Percentiles rank a stretch among this genome's conserved stretches.
These are phyloP conservation scores for Aureobasidium zeae DNA, from an alignment of 2,329 filamentous ascomycete species.

Conservation along the genomic window DNA sequence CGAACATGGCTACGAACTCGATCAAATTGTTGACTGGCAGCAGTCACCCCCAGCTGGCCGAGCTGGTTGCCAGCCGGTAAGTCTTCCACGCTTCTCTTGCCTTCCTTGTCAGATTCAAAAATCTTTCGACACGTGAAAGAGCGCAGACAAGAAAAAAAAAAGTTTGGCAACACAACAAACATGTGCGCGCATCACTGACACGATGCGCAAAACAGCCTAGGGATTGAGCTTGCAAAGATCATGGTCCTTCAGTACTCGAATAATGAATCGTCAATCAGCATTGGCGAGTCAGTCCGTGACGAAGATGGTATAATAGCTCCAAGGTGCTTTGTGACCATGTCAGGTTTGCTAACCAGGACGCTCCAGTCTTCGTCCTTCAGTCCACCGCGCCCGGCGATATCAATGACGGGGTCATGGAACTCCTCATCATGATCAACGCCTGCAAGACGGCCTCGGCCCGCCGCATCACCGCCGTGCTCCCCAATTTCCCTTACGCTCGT, in stretches of 20 bases:
- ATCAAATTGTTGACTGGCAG: slow-evolving; percentile 69
- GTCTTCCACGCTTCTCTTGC: slow-evolving; percentile 16
- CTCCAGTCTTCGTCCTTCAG: slow-evolving; percentile 79
- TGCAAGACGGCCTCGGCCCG: slow-evolving; percentile 79
- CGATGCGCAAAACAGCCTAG: slow-evolving; percentile 44
- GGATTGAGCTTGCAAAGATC: slow-evolving; percentile 69
- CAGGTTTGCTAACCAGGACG: too few species aligned
- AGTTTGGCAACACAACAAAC: neutral
- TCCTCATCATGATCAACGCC: slow-evolving; percentile 96
- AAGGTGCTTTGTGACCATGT: too few species aligned
- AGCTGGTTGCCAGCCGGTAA: slow-evolving; percentile 58
- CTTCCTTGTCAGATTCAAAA: neutral
- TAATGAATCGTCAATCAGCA: slow-evolving; percentile 81
- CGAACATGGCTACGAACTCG: slow-evolving; percentile 58
- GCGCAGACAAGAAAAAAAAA: neutral
- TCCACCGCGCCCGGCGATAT: slow-evolving; percentile 92
- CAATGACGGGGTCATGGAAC: slow-evolving; percentile 96
- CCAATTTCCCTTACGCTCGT: slow-evolving; percentile 91
- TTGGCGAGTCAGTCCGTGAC: slow-evolving; percentile 90
- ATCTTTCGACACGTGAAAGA: slow-evolving; percentile 4
- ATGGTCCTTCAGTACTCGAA: slow-evolving; percentile 79
- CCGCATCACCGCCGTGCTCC: slow-evolving; percentile 88
- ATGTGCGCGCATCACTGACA: slow-evolving; percentile 6
- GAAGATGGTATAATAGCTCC: slow-evolving; percentile 72
- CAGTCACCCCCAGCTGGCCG: slow-evolving; percentile 63